These are phyloP conservation scores for Polysphondylium violaceum DNA, from an alignment of 78 protist species.

Conservation along the genomic window DNA sequence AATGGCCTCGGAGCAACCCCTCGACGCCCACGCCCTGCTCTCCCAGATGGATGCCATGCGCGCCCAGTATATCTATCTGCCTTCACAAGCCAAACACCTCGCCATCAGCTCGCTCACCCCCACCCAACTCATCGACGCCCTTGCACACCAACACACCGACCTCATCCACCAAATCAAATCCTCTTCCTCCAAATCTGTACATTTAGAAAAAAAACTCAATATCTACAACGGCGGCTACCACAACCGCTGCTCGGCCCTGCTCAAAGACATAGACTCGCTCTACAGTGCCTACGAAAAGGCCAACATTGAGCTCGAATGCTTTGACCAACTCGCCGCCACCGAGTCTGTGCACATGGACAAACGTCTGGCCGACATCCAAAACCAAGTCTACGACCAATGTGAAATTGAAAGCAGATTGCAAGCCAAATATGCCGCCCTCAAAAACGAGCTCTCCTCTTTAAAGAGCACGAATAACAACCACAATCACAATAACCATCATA, in stretches of 20 bases:
- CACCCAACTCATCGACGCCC: no score
- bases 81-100: no score
- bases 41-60: background rate
- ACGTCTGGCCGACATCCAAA: slow-evolving; percentile 20
- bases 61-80: background rate
- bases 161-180: slow-evolving; percentile 4
- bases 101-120: no score
- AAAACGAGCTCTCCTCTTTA: background rate
- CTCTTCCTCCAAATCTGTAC: background rate
- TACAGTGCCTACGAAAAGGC: slow-evolving; percentile 10
- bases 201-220: slow-evolving; percentile 32
- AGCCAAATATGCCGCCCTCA: slow-evolving; percentile 27
- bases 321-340: background rate
- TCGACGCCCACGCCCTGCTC: background rate
- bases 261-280: slow-evolving; percentile 11
- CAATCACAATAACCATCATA: background rate
- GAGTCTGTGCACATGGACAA: slow-evolving; percentile 22
- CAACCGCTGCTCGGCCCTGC: background rate
- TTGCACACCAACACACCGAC: no score
- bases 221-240: slow-evolving; percentile 41
- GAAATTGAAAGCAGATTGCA: slow-evolving; percentile 58
- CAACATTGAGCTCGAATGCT: slow-evolving; percentile 29
- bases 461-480: slow-evolving; percentile 7
- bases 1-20: background rate
- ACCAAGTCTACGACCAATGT: slow-evolving; percentile 58